Evolutionary conservation across 2,329 filamentous ascomycete genomes (phyloP).

Genomic region (Colletotrichum acutatum): DNA sequence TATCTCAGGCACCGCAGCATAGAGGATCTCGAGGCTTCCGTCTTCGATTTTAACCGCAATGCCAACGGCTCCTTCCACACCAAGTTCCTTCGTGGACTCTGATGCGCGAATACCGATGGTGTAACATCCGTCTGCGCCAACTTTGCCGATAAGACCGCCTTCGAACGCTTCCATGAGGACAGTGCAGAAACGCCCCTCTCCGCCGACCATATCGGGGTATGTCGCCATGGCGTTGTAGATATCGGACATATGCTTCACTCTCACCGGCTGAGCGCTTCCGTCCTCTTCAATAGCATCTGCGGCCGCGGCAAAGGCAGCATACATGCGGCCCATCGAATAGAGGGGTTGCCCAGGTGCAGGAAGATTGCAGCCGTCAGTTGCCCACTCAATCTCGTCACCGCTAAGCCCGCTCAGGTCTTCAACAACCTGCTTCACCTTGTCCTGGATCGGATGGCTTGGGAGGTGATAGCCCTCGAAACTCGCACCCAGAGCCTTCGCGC

Average conservation of each 20-base stretch:
- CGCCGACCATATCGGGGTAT: slow-evolving; percentile 56
- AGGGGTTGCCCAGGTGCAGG: slow-evolving; percentile 56
- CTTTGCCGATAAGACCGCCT: slow-evolving; percentile 55
- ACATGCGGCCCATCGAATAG: slow-evolving; percentile 47
- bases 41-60: slow-evolving; percentile 62
- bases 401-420: slow-evolving; percentile 47
- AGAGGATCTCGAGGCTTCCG: slow-evolving; percentile 55
- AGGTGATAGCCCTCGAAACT: slow-evolving; percentile 48
- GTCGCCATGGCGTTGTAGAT: slow-evolving; percentile 55
- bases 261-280: not conserved
- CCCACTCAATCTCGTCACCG: slow-evolving; percentile 49
- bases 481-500: slow-evolving; percentile 48
- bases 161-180: slow-evolving; percentile 52
- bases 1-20: slow-evolving; percentile 55
- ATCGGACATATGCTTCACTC: slow-evolving; percentile 42
- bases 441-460: slow-evolving; percentile 50
- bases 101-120: slow-evolving; percentile 54
- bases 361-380: slow-evolving; percentile 58
- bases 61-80: slow-evolving; percentile 50
- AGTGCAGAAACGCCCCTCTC: slow-evolving; percentile 59
- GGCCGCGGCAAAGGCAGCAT: slow-evolving; percentile 49
- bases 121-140: slow-evolving; percentile 62
- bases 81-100: slow-evolving; percentile 48
- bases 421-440: slow-evolving; percentile 48
- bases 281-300: slow-evolving; percentile 34